Percentiles rank a stretch among this genome's conserved stretches.
phyloP scores from a whole-genome alignment of 371 early-diverging fungal species.

The Coemansia sp. region DNA sequence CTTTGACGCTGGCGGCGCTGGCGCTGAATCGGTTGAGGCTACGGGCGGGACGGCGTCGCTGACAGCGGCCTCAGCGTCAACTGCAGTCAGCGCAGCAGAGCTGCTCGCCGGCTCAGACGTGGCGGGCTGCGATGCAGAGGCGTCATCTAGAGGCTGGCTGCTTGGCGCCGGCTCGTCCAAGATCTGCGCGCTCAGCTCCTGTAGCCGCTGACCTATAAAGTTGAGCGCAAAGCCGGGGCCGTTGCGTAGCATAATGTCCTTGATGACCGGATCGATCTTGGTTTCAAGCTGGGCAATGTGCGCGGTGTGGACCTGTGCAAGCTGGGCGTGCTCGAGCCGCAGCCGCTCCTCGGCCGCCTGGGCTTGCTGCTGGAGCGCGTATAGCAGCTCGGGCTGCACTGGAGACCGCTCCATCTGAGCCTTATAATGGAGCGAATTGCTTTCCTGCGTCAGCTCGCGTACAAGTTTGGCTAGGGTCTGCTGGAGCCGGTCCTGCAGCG shows the following conservation, averaged over 20 bases:
- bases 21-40: neutral
- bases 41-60: neutral
- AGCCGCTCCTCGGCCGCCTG: slow-evolving; percentile 39
- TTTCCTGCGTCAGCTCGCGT: slow-evolving; percentile 47
- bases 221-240: slow-evolving; percentile 42
- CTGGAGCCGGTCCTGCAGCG: slow-evolving; percentile 49
- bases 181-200: slow-evolving; percentile 46
- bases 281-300: slow-evolving; percentile 46
- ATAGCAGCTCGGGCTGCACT: slow-evolving; percentile 36
- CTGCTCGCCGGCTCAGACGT: neutral
- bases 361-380: slow-evolving; percentile 47
- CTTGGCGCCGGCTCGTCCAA: neutral
- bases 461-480: slow-evolving; percentile 44
- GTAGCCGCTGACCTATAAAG: slow-evolving; percentile 50
- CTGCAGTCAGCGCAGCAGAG: neutral
- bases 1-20: neutral
- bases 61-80: neutral
- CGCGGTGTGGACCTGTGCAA: slow-evolving; percentile 26
- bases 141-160: neutral
- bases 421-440: slow-evolving; percentile 37
- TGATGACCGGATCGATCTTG: slow-evolving; percentile 48
- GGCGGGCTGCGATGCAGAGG: neutral
- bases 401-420: slow-evolving; percentile 40
- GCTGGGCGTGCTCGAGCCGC: slow-evolving; percentile 37
- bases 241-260: slow-evolving; percentile 44